Evolutionary conservation across 257 asterid species (phyloP).

Genomic region (Solanum bukasovii): DNA sequence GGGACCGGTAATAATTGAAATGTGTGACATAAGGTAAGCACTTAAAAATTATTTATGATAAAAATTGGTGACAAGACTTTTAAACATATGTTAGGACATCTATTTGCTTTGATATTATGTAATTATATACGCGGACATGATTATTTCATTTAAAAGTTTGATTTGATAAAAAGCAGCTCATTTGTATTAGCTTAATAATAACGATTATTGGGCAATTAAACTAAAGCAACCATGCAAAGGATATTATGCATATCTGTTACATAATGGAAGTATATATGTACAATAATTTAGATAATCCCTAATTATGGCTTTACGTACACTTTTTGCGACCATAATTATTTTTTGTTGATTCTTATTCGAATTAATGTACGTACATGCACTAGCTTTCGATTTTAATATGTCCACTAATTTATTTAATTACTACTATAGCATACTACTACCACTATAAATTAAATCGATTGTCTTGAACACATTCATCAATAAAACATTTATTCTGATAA

Average conservation of each 20-base stretch:
- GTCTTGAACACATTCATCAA: neutral
- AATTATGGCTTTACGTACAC: neutral
- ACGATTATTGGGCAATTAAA: neutral
- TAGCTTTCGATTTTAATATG: neutral
- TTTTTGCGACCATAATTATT: neutral
- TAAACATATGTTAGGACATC: no score
- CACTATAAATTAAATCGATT: neutral
- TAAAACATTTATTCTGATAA: neutral
- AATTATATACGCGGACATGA: no score
- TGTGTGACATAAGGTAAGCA: no score
- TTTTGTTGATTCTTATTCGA: neutral
- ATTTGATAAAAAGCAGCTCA: neutral
- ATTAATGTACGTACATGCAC: neutral
- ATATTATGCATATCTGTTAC: no score
- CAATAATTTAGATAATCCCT: neutral
- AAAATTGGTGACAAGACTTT: no score
- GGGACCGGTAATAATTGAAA: no score
- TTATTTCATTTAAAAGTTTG: no score
- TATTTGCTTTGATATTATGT: no score
- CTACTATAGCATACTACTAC: neutral
- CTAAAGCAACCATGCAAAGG: neutral
- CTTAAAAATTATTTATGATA: no score
- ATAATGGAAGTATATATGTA: neutral
- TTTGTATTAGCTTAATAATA: neutral
- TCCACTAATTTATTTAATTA: neutral